phyloP scores from a whole-genome alignment of 805 yeast species.

The Naumovozyma baii region DNA sequence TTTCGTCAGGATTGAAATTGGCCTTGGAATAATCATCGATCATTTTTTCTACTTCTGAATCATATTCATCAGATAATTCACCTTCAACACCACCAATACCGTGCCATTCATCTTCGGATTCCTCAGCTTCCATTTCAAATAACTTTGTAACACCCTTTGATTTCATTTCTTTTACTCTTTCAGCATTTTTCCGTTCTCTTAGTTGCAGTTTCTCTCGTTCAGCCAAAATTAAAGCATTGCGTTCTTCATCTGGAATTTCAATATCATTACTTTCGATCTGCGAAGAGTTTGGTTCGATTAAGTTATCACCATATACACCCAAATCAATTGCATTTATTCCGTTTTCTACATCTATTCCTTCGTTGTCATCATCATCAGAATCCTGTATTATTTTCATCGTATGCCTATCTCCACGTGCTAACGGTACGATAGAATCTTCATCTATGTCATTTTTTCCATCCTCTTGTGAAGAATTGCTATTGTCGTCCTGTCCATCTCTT shows the following conservation, averaged over 20 bases:
- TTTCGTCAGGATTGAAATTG: constrained; percentile 46
- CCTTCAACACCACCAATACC: constrained; percentile 73
- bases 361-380: constrained; percentile 2
- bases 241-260: constrained; percentile 13
- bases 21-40: constrained; percentile 58
- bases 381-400: background rate
- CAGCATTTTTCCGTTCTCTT: constrained; percentile 16
- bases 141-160: constrained; percentile 48
- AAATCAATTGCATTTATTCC: constrained; percentile 17
- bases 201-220: constrained; percentile 17
- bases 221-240: constrained; percentile 13
- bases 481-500: constrained; percentile 15
- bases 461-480: constrained; percentile 9
- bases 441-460: constrained; percentile 6
- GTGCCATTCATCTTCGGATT: constrained; percentile 82
- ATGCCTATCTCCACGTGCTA: background rate
- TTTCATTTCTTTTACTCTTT: constrained; percentile 43
- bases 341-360: background rate
- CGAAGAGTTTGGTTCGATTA: constrained; percentile 3
- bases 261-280: constrained; percentile 2
- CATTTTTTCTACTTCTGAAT: constrained; percentile 71
- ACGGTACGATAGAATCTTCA: background rate
- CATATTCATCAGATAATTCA: constrained; percentile 39
- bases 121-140: constrained; percentile 76
- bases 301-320: constrained; percentile 24